A percentile compares a stretch with the other conserved stretches of the same genome.
These are phyloP conservation scores for Hordeum marinum DNA, from an alignment of 176 grass and related monocot genomes.

Conservation along the genomic window DNA sequence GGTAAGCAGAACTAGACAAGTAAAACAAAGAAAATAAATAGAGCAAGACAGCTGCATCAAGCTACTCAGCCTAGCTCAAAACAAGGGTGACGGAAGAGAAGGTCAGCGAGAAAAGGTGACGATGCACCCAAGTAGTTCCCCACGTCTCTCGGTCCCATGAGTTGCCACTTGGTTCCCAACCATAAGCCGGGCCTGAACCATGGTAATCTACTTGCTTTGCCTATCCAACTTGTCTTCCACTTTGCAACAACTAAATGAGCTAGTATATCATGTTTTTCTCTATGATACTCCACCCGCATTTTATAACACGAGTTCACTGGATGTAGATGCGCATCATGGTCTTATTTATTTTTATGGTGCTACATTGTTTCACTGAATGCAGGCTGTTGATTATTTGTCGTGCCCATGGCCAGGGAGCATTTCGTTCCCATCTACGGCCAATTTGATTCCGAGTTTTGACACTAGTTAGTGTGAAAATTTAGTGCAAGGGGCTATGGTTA, in stretches of 20 bases:
- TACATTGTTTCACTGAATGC: not conserved
- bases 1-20: no score
- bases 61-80: not conserved
- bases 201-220: not conserved
- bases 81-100: not conserved
- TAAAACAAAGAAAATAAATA: no score
- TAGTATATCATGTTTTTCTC: not conserved
- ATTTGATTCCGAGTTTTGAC: no score
- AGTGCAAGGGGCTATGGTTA: no score
- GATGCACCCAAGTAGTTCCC: not conserved
- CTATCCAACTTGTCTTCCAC: not conserved
- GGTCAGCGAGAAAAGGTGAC: fast-evolving
- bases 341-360: no score
- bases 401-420: not conserved
- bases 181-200: not conserved
- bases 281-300: not conserved
- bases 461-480: no score
- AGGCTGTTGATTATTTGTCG: not conserved
- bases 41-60: no score
- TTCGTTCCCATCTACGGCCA: not conserved
- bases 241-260: not conserved
- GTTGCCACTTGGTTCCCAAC: not conserved
- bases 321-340: no score
- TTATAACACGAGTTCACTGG: not conserved
- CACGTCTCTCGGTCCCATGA: not conserved